Conservation (phyloP, 2,329 filamentous ascomycete genomes). For the Fusarium agapanthi region DNA sequence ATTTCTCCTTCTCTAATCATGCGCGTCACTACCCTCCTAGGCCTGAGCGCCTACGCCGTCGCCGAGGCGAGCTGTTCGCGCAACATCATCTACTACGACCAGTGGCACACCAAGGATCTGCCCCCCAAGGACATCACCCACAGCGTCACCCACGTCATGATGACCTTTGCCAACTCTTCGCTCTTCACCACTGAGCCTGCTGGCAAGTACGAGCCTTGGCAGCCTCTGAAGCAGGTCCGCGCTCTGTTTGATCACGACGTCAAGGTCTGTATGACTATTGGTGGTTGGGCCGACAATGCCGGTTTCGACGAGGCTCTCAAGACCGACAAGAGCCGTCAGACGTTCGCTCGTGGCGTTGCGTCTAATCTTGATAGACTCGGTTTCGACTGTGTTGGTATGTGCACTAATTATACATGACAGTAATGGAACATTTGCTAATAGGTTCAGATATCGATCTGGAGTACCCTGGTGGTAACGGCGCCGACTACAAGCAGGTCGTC, state of each 20-base stretch:
- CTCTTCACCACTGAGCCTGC: constrained; percentile 54
- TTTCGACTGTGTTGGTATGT: constrained; percentile 67
- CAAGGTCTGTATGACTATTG: constrained; percentile 71
- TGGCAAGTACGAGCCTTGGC: constrained; percentile 61
- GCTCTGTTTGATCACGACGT: constrained; percentile 60
- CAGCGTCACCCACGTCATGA: constrained; percentile 63
- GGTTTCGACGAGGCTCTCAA: constrained; percentile 63
- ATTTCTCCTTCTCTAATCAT: background rate
- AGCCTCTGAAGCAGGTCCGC: constrained; percentile 59
- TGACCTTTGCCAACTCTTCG: constrained; percentile 61
- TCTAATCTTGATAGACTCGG: constrained; percentile 61
- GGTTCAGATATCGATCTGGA: constrained; percentile 72
- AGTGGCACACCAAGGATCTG: constrained; percentile 53
- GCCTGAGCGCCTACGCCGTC: background rate
- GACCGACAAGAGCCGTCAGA: constrained; percentile 55
- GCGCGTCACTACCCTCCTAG: background rate
- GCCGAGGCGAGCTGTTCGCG: constrained; percentile 32
- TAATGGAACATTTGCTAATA: fast-evolving
- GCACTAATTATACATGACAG: no score
- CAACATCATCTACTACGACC: constrained; percentile 56
- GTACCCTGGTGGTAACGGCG: constrained; percentile 69
- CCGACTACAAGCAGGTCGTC: constrained; percentile 71
- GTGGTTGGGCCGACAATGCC: constrained; percentile 70
- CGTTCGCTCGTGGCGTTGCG: constrained; percentile 67
- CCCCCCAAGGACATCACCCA: constrained; percentile 50